Evolutionary conservation across 1,284 basidiomycete genomes (phyloP), one percentile per base, ranked within the genome.

Genomic region (Thecaphora thlaspeos): DNA sequence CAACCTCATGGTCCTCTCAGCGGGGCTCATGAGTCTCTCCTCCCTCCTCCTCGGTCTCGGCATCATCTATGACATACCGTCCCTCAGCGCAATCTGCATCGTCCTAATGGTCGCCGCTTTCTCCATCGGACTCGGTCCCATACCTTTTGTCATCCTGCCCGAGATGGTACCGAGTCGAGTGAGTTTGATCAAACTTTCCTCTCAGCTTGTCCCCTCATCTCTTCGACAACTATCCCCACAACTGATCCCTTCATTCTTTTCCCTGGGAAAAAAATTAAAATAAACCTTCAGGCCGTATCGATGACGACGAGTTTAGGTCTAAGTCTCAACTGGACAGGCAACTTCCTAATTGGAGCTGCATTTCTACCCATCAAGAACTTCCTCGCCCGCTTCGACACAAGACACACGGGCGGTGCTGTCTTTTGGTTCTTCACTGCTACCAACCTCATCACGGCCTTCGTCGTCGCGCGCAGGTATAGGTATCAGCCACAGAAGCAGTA

Each of bases 91-190:
- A 48, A 73, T 89, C 22, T 84, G 88, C 4, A 90, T 95, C 62
- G 79, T 91, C 42, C 82, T 84, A 1, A 93, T 95, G 75, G 87
- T 95, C 32, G 90, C 87, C 86, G 88, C 88, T 0, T 96, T 94
- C 76, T 88, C 90, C 0, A 80, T 89, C 36, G 92, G 92, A 1
- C 82, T 95, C n/a, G 92, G 92, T 1, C 91, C 92, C 4, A 58
- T 95, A 32, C 92, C 92, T 0, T 95, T 92, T 75, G 86, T 96
- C 39, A 87, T 95, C 78, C 86, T 94, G 28, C 86, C 90, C n/a
- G 92, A 96, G 74, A 84, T 95, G 22, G 87, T 91, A 0, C 92
- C 92, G 4, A 36, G 59, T 0, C 51, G 49, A 41, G 65, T 57
- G 43, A 51, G 61, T 52, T 22, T 42, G 47, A 36, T 14, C 8